phyloP scores from a whole-genome alignment of 2,329 filamentous ascomycete genomes.

The Pestalotiopsis fici region DNA sequence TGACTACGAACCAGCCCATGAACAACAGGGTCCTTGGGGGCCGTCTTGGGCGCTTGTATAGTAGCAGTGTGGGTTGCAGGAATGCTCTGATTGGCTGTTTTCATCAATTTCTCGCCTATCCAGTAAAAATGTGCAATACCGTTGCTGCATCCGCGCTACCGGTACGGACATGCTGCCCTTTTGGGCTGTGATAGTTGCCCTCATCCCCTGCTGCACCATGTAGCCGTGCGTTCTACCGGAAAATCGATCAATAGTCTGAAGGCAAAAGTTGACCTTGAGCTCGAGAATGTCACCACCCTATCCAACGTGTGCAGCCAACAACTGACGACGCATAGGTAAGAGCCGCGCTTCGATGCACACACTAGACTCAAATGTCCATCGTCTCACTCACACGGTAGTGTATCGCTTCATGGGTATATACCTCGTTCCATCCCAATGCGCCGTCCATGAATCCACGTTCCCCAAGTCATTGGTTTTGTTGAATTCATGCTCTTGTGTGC shows the following conservation, averaged over 20 bases:
- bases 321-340: background rate
- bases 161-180: background rate
- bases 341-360: background rate
- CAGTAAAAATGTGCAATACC: background rate
- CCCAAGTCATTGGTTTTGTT: background rate
- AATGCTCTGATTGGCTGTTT: slow-evolving; percentile 4
- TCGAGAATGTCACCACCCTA: slow-evolving; percentile 6
- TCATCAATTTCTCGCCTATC: background rate
- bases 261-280: slow-evolving; percentile 8
- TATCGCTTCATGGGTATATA: slow-evolving; percentile 4
- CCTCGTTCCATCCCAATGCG: background rate
- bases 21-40: background rate
- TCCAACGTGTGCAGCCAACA: background rate
- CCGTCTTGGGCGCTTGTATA: slow-evolving; percentile 12
- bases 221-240: slow-evolving; percentile 10
- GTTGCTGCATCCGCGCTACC: background rate
- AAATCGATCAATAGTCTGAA: slow-evolving; percentile 13
- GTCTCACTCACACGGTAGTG: background rate
- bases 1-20: slow-evolving; percentile 1
- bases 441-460: background rate
- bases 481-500: background rate
- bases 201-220: background rate
- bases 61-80: background rate
- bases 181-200: background rate
- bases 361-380: background rate